Conservation (phyloP, 208 protist genomes). For the Porcisia hertigi region DNA sequence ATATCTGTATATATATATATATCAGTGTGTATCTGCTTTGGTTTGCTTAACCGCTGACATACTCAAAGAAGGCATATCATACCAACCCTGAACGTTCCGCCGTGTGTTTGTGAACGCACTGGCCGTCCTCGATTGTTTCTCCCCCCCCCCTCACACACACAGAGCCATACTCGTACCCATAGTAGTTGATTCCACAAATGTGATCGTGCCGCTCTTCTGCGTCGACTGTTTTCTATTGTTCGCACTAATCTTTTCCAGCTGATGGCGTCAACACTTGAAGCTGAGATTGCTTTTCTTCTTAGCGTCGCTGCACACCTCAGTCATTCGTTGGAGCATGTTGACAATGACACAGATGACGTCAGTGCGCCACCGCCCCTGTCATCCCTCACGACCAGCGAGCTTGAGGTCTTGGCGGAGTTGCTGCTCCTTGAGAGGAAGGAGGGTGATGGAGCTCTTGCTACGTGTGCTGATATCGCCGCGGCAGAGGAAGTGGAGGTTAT, state of each 20-base stretch:
- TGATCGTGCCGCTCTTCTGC: no score
- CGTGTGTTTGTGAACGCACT: background rate
- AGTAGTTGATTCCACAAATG: background rate
- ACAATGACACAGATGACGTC: background rate
- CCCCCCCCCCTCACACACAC: background rate
- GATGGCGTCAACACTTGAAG: constrained; percentile 21
- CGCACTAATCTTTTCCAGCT: no score
- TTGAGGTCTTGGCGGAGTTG: constrained; percentile 22
- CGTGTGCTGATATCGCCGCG: background rate
- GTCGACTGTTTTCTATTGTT: background rate
- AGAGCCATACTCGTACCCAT: background rate
- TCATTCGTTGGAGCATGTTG: background rate
- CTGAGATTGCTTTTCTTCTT: constrained; percentile 23
- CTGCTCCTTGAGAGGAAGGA: constrained; percentile 22
- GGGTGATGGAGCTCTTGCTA: background rate
- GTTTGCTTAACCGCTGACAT: background rate
- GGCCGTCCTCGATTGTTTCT: no score
- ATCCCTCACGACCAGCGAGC: constrained; percentile 7
- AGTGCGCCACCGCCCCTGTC: background rate
- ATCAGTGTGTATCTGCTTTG: background rate
- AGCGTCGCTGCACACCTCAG: constrained; percentile 17
- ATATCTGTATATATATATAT: background rate
- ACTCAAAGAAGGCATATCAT: background rate
- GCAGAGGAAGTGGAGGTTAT: constrained; percentile 2
- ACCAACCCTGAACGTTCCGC: background rate